A percentile compares a stretch with the other conserved stretches of the same genome.
These are phyloP conservation scores for Coniochaeta hoffmannii DNA, from an alignment of 2,329 filamentous ascomycete species.

Conservation along the genomic window DNA sequence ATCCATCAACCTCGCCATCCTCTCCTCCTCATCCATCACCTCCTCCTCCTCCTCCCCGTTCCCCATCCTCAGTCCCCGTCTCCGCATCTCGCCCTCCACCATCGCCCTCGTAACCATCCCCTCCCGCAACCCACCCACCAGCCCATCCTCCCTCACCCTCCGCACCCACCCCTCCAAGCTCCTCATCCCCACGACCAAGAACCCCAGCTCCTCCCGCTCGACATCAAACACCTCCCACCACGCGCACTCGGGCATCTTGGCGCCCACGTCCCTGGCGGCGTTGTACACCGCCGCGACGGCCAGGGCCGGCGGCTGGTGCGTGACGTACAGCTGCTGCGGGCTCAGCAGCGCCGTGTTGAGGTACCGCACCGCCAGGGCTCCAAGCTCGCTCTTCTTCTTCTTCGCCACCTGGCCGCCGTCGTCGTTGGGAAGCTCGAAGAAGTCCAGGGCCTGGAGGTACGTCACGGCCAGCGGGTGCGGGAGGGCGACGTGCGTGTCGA, in stretches of 20 bases:
- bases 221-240: conserved; percentile 99
- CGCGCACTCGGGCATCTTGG: conserved; percentile 72
- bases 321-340: conserved; percentile 83
- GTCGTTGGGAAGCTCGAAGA: conserved; percentile 32
- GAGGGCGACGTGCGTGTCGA: conserved; percentile 76
- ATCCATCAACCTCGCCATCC: conserved; percentile 32
- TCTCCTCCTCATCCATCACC: conserved; percentile 33
- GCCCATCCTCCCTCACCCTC: conserved; percentile 50
- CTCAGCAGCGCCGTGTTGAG: conserved; percentile 82
- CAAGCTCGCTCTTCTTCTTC: conserved; percentile 38
- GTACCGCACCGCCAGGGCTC: conserved; percentile 62
- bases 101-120: conserved; percentile 47
- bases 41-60: conserved; percentile 19
- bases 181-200: conserved; percentile 77
- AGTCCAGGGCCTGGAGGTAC: conserved; percentile 84
- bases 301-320: conserved; percentile 79
- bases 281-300: conserved; percentile 87
- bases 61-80: conserved; percentile 32
- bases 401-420: too few species aligned
- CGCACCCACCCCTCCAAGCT: conserved; percentile 67
- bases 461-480: conserved; percentile 84
- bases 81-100: conserved; percentile 53
- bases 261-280: conserved; percentile 68
- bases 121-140: conserved; percentile 50
- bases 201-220: conserved; percentile 88